Evolutionary conservation across 2,329 filamentous ascomycete species (phyloP), one percentile per base, ranked within the genome.

Genomic region (Cadophora sp.): DNA sequence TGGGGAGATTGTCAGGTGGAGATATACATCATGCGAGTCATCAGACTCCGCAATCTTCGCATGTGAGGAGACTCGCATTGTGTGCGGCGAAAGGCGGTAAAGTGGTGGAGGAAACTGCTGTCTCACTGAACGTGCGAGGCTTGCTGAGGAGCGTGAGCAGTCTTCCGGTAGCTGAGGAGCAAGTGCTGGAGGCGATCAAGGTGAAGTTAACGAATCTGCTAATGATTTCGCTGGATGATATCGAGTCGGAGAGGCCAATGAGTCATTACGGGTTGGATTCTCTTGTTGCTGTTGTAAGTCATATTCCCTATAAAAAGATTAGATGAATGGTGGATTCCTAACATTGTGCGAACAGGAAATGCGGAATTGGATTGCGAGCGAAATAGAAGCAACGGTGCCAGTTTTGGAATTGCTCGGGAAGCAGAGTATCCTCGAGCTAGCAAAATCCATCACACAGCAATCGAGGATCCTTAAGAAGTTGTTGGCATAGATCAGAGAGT

Each of bases 371-470:
- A 48, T 58, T 48, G 50, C 50, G 3, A 56, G 61, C 50, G 51
- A 58, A 18, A 64, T 64, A 4, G 51, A 64, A 27, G 39, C 39
- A 33, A 64, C 50, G 13, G 50, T 56, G 5, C 45, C 47, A 43
- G 47, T 62, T 7, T 45, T 62, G 20, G 59, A 53, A 43, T n/a
- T 62, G 20, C 48, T 62, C 24, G 59, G 59, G 11, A 62, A 62
- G 27, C 59, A 62, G 48, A 48, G 61, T 58, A 58, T 64, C 30
- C 27, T 18, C 16, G 61, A 64, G 33, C 61, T 64, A 14, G 50
- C 61, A 22, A 64, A 64, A n/a, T 58, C 61, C 48, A 64, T 58
- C 18, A 47, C 61, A 45, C 61, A 41, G 53, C 50, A 64, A 50
- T 64, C 61, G 18, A 58, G 61, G 50, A 58, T 58, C n/a, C 20